Base-by-base conservation (phyloP, 768 basidiomycete species). In the Harrya chromipes region DNA sequence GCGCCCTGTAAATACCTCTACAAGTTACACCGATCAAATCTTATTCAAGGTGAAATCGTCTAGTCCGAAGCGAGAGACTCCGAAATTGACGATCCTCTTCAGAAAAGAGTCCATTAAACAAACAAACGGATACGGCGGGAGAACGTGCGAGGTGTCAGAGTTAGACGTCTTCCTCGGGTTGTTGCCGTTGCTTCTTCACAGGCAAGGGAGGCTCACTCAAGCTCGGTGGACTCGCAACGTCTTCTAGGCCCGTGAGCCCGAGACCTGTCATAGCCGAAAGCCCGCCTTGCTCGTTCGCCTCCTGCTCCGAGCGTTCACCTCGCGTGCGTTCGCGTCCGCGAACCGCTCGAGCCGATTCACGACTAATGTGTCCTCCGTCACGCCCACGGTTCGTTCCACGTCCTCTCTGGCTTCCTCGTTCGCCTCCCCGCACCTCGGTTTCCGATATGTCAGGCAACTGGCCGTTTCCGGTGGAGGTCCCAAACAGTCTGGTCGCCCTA, bases 201-300 rank as follows among this genome's bases (percentile, higher is more conserved):
- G 41, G 10, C 4, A 50, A 6, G 14, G 33, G 33, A 33, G 33
- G 33, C 33, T 66, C 66, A 13, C 52, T 43, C 16, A 37, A 49
- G 40, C 40, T 51, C 12, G 16, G 43, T 27, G 53, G 38, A 43
- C 47, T 55, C 19, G 44, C 38, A 0, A 53, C 1, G 9, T 59
- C 60, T 43, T 67, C 63, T 12, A 67, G 49, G 10, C 56, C 54
- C 0, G 31, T 61, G 38, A 67, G 65, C 3, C 61, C 65, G 17
- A 67, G 60, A 1, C 67, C 65, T 16, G 36, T 65, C 4, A 69
- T 48, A 16, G 65, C 61, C 4, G 65, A 57, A 12, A 67, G 56
- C 7, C 44, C 53, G 17, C 53, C 51, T 11, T 42, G 54, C 23
- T 58, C 59, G 13, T n/a, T 45, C 24, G 6, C 13, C 13, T 50